Evolutionary conservation across 106 monocot species (phyloP).

Genomic region (Dactylorhiza incarnata): DNA sequence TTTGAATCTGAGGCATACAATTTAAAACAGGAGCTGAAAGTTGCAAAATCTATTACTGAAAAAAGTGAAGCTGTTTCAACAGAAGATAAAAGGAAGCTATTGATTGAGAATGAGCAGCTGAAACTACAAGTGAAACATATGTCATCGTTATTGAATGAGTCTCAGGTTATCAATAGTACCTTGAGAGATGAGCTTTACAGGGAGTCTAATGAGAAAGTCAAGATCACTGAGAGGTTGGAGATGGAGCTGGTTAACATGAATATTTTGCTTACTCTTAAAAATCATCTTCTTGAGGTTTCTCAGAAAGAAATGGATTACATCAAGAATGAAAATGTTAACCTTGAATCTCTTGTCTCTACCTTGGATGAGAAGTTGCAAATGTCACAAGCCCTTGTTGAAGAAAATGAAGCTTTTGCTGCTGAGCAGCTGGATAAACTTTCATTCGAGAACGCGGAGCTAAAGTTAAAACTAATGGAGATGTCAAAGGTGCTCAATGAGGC

Average conservation of each 20-base stretch:
- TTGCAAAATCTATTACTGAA: slow-evolving; percentile 66
- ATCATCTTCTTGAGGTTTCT: slow-evolving; percentile 22
- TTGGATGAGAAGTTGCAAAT: slow-evolving; percentile 55
- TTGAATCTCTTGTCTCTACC: slow-evolving; percentile 23
- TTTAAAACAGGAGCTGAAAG: slow-evolving; percentile 60
- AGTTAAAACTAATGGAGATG: slow-evolving; percentile 1
- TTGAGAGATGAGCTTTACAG: slow-evolving; percentile 21
- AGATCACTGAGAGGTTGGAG: slow-evolving; percentile 35
- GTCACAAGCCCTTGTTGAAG: slow-evolving; percentile 63
- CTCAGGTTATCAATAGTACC: slow-evolving; percentile 14
- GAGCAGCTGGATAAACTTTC: slow-evolving; percentile 43
- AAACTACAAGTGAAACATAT: too few relatives aligned
- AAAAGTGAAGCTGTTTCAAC: slow-evolving; percentile 82
- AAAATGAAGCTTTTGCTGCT: slow-evolving; percentile 74
- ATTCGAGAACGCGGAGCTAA: neutral
- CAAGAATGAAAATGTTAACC: slow-evolving; percentile 30
- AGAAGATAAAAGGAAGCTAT: slow-evolving; percentile 20
- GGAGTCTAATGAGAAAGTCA: slow-evolving; percentile 40
- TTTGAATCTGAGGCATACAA: slow-evolving; percentile 24
- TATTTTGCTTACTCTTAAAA: slow-evolving; percentile 35
- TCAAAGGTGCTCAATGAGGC: neutral
- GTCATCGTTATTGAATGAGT: slow-evolving; percentile 17
- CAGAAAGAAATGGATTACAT: slow-evolving; percentile 32
- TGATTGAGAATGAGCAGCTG: too few relatives aligned
- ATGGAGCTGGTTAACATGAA: slow-evolving; percentile 40